phyloP scores from a whole-genome alignment of 208 protist genomes.

The Lotmaria passim region DNA sequence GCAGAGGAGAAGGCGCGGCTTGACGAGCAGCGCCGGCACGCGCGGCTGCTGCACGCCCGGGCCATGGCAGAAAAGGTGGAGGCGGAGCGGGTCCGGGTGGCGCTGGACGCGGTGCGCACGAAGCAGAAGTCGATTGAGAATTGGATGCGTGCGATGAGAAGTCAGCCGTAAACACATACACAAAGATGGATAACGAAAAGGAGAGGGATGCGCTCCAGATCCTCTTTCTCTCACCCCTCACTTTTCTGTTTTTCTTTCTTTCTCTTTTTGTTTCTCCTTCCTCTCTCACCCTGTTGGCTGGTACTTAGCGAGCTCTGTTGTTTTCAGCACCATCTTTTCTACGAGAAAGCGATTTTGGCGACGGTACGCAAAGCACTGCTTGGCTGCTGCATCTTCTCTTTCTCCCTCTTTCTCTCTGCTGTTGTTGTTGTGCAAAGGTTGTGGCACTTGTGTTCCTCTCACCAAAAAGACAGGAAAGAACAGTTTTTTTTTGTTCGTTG shows the following conservation, averaged over 20 bases:
- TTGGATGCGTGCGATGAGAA: slow-evolving; percentile 18
- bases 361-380: too few relatives aligned
- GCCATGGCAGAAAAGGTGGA: slow-evolving; percentile 13
- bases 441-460: too few relatives aligned
- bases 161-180: neutral
- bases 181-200: neutral
- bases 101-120: slow-evolving; percentile 22
- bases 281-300: neutral
- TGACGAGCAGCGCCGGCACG: neutral
- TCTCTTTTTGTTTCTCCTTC: neutral
- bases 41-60: slow-evolving; percentile 1
- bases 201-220: neutral
- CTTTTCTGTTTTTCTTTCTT: slow-evolving; percentile 21
- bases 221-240: neutral
- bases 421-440: too few relatives aligned
- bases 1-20: neutral
- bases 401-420: too few relatives aligned
- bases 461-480: too few relatives aligned
- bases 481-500: too few relatives aligned
- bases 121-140: slow-evolving; percentile 40
- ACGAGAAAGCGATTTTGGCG: too few relatives aligned
- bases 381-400: too few relatives aligned
- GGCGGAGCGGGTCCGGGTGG: slow-evolving; percentile 16
- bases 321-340: too few relatives aligned
- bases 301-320: too few relatives aligned